Evolutionary conservation across 2,329 filamentous ascomycete species (phyloP).

Genomic region (Ophiostoma triangulosporum): DNA sequence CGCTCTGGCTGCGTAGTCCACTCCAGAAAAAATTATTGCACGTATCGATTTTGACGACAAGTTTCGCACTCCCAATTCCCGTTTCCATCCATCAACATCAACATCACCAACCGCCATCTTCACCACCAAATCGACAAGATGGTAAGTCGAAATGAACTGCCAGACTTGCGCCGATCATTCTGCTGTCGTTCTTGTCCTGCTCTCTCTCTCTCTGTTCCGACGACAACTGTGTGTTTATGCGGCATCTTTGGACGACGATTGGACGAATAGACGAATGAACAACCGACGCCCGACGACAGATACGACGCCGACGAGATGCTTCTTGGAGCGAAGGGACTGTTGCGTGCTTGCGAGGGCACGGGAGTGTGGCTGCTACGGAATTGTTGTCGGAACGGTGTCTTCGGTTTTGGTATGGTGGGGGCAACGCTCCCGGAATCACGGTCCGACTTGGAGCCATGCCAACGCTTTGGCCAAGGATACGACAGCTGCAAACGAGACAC

Average conservation of each 20-base stretch:
- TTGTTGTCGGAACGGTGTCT: no score
- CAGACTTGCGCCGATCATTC: not conserved
- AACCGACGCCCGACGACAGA: not conserved
- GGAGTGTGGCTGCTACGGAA: not conserved
- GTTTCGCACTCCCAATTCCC: conserved; percentile 9
- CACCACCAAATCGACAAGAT: conserved; percentile 13
- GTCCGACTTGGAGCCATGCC: not conserved
- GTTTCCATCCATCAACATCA: conserved; percentile 8
- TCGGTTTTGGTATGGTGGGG: no score
- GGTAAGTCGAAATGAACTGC: conserved; percentile 12
- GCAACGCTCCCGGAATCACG: no score
- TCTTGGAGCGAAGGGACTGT: not conserved
- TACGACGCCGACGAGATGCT: not conserved
- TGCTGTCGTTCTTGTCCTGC: not conserved
- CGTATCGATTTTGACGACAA: conserved; percentile 9
- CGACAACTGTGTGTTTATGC: not conserved
- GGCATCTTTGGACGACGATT: not conserved
- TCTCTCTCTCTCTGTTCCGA: not conserved
- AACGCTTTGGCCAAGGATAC: not conserved
- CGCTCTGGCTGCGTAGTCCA: not conserved
- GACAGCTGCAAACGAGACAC: not conserved
- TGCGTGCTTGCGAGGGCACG: not conserved
- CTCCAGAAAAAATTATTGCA: conserved; percentile 13
- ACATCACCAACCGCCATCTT: conserved; percentile 12
- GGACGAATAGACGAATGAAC: not conserved